Evolutionary conservation across 2,329 filamentous ascomycete genomes (phyloP).

Genomic region (Fonsecaea nubica): DNA sequence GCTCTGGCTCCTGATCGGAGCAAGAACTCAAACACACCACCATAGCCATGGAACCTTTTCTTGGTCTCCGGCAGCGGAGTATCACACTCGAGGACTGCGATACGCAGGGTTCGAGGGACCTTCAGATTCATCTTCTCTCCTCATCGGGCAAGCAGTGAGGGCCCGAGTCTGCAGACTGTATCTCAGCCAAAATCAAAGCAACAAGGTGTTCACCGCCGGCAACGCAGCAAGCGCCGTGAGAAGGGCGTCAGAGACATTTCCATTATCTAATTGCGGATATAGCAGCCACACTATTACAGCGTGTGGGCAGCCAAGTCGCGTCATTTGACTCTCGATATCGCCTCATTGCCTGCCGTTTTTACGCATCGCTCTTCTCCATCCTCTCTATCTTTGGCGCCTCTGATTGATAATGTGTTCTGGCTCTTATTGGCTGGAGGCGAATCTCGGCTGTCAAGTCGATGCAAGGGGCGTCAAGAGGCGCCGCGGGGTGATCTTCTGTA

Average conservation of each 20-base stretch:
- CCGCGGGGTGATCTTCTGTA: neutral
- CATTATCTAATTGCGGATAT: conserved; percentile 7
- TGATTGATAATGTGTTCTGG: neutral
- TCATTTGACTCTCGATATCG: neutral
- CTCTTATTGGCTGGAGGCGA: neutral
- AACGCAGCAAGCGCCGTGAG: neutral
- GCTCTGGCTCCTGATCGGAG: conserved; percentile 62
- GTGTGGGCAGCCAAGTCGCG: neutral
- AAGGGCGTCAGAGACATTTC: neutral
- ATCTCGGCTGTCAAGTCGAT: neutral
- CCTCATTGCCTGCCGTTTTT: neutral
- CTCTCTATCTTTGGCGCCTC: conserved; percentile 5
- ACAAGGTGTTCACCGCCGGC: neutral
- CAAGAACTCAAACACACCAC: conserved; percentile 70
- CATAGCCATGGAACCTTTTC: conserved; percentile 73
- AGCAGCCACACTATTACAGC: neutral
- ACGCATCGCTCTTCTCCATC: conserved; percentile 3
- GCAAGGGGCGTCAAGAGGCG: neutral
- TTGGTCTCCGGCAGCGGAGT: conserved; percentile 70
- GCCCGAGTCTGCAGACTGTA: neutral
- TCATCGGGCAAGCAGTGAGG: neutral
- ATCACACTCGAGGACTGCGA: conserved; percentile 85
- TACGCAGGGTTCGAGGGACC: conserved; percentile 27
- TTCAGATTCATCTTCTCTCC: conserved; percentile 31
- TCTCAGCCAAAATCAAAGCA: neutral